phyloP scores from a whole-genome alignment of 1,284 basidiomycete species.

The Malassezia equina region DNA sequence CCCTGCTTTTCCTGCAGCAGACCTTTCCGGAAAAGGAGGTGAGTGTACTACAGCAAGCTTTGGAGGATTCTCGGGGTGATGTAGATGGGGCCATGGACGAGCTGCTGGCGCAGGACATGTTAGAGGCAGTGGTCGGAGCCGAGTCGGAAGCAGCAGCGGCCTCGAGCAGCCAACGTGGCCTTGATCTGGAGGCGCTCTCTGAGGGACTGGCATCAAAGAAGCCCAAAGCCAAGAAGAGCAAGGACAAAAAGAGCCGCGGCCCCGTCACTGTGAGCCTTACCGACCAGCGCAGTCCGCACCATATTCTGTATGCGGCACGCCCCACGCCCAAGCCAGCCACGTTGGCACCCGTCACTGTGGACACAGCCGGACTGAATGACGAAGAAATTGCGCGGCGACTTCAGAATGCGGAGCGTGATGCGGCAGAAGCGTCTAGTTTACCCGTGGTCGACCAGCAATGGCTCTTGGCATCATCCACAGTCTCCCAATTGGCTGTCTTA shows the following conservation, averaged over 20 bases:
- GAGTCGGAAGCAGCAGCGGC: not conserved
- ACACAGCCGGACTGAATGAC: constrained; percentile 17
- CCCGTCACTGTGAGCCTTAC: constrained; percentile 30
- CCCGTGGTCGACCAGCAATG: constrained; percentile 37
- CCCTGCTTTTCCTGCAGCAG: constrained; percentile 21
- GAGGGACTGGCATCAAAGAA: constrained; percentile 7
- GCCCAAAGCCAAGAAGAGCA: not conserved
- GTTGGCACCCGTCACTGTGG: constrained; percentile 1
- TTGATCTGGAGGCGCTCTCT: constrained; percentile 28
- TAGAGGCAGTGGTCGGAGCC: constrained; percentile 29
- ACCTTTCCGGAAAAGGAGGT: constrained; percentile 9
- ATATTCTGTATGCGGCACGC: constrained; percentile 20
- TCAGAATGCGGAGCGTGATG: constrained; percentile 28
- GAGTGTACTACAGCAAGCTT: not conserved
- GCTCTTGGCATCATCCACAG: constrained; percentile 41
- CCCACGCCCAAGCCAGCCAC: constrained; percentile 10
- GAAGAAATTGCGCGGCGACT: constrained; percentile 29
- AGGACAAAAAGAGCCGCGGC: constrained; percentile 1
- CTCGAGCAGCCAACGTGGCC: not conserved
- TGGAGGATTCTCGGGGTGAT: constrained; percentile 22
- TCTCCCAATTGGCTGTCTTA: constrained; percentile 34
- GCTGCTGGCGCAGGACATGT: constrained; percentile 29
- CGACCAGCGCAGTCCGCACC: constrained; percentile 23
- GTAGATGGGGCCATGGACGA: constrained; percentile 31
- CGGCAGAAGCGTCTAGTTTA: constrained; percentile 16